Evolutionary conservation across 2,329 filamentous ascomycete genomes (phyloP), one percentile per base, ranked within the genome.

Genomic region (Pseudocercospora macadamiae): DNA sequence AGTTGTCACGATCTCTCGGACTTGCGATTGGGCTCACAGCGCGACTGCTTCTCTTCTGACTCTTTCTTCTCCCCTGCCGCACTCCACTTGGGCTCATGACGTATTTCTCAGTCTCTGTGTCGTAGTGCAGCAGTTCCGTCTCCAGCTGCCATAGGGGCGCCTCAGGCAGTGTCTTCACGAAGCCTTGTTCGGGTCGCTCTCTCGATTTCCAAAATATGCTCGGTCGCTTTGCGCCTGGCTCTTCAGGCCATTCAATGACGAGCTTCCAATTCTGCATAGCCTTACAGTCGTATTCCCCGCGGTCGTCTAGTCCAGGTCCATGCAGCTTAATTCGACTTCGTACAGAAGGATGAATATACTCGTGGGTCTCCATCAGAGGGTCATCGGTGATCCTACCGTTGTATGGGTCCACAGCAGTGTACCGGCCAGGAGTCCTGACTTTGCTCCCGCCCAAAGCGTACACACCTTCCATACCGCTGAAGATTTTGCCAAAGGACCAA

Each of bases 301-400:
- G 73, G 68, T 82, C 80, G 32, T 75, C 67, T 39, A 76, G 62
- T 3, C 80, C 80, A 1, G 80, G 80, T 3, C 80, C 80, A 59
- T 73, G 66, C 4, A 81, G 73, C 10, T 74, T 75, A 44, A 77
- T 64, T 12, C 80, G 74, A 0, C 78, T 72, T 18, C 80, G 76
- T 4, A 78, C 80, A 3, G 73, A 78, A 4, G 80, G 75, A 65
- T 83, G 80, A 26, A 83, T 77, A 64, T 82, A 82, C 68, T 83
- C 80, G 63, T 79, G 75, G 21, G 80, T 82, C 19, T 81, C 73
- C 28, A 74, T 70, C 28, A 83, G 73, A 1, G 78, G 77, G 1
- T 77, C 73, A 18, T 74, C 66, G 4, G 79, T 82, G 30, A 71
- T 54, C 19, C 71, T 70, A 37, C 77, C 76, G 12, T 74, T 77